Percentiles rank a stretch among this genome's conserved stretches.
phyloP scores from a whole-genome alignment of 257 asterid genomes.

The Nemophila menziesii region DNA sequence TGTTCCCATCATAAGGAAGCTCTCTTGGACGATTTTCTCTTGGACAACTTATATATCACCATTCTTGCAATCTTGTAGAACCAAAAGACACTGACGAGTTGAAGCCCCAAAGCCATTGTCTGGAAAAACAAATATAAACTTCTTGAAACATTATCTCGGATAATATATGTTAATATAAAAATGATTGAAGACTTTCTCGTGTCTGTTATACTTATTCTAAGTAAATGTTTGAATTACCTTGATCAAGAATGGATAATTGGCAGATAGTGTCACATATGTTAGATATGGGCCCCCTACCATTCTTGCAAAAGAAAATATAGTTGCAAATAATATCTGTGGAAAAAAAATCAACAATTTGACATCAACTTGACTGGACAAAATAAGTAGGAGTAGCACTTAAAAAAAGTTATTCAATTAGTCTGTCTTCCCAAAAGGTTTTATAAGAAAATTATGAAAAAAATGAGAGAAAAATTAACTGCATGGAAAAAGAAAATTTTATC shows the following conservation, averaged over 20 bases:
- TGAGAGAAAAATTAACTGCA: too few relatives aligned
- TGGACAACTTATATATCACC: conserved; percentile 50
- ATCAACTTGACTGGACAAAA: too few relatives aligned
- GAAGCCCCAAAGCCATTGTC: conserved; percentile 87
- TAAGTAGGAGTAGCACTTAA: too few relatives aligned
- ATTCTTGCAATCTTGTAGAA: conserved; percentile 71
- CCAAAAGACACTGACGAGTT: conserved; percentile 78
- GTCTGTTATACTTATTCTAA: too few relatives aligned
- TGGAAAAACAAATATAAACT: conserved; percentile 10
- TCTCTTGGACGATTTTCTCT: conserved; percentile 25
- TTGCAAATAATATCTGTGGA: conserved; percentile 32
- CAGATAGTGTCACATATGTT: conserved; percentile 50
- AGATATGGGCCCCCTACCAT: conserved; percentile 83
- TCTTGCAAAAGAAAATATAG: conserved; percentile 61
- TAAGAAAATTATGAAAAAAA: too few relatives aligned
- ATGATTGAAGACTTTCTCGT: too few relatives aligned
- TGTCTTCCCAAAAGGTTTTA: too few relatives aligned
- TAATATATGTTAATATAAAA: too few relatives aligned
- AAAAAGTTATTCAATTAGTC: too few relatives aligned
- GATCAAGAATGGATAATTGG: conserved; percentile 55
- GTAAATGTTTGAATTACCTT: conserved; percentile 31
- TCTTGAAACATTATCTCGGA: too few relatives aligned
- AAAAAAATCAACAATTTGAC: background rate
- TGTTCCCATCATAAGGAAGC: too few relatives aligned
- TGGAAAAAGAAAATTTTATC: too few relatives aligned